Evolutionary conservation across 2,329 filamentous ascomycete genomes (phyloP).

Genomic region (Paramyrothecium sp.): DNA sequence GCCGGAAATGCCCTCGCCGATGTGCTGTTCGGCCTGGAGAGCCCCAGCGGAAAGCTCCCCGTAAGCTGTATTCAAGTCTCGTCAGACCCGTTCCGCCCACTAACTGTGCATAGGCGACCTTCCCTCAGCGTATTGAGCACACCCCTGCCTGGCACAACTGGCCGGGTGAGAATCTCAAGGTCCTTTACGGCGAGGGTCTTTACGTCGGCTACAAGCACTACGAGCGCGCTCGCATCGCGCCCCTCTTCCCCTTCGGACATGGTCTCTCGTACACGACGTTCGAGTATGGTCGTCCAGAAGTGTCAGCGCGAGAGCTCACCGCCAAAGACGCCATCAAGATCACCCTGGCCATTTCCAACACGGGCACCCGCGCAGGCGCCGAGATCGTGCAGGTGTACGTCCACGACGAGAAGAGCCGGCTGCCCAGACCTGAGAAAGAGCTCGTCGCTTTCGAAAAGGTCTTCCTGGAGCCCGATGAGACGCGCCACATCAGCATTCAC

Average conservation of each 20-base stretch:
- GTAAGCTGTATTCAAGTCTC: constrained; percentile 23
- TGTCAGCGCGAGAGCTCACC: constrained; percentile 40
- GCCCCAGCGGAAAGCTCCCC: constrained; percentile 69
- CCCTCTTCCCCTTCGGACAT: constrained; percentile 71
- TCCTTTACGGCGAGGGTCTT: constrained; percentile 70
- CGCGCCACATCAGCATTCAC: constrained; percentile 43
- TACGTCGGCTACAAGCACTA: constrained; percentile 75
- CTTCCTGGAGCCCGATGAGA: constrained; percentile 54
- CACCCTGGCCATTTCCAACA: constrained; percentile 51
- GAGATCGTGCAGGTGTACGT: constrained; percentile 71
- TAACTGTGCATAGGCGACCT: constrained; percentile 49
- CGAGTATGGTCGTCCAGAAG: constrained; percentile 56
- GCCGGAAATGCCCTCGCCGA: constrained; percentile 67
- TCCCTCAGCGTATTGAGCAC: constrained; percentile 62
- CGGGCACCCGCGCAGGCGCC: constrained; percentile 52
- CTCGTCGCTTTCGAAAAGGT: constrained; percentile 69
- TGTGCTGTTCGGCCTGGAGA: constrained; percentile 65
- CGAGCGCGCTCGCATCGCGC: constrained; percentile 57
- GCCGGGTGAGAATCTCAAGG: constrained; percentile 67
- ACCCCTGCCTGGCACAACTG: constrained; percentile 72
- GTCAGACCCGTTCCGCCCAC: neutral
- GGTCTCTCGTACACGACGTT: constrained; percentile 73
- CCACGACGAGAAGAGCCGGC: constrained; percentile 57
- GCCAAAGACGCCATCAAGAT: constrained; percentile 40
- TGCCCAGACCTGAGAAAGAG: constrained; percentile 70